Evolutionary conservation across 2,329 filamentous ascomycete genomes (phyloP), one percentile per base, ranked within the genome.

Genomic region (Calcarisporium arbuscula): DNA sequence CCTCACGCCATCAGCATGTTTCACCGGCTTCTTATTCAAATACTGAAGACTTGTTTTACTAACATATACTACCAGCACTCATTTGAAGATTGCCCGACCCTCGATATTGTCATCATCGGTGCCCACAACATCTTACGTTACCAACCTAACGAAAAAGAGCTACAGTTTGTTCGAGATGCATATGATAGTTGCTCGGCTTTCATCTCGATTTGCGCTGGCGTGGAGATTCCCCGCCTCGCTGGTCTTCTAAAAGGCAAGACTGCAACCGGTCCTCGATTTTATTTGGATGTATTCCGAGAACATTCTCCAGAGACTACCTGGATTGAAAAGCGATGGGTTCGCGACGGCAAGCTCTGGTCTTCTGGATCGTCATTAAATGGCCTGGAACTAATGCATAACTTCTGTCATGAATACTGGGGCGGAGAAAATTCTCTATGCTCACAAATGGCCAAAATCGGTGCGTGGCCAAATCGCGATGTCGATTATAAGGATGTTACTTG

Each of bases 41-140:
- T 4, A 15, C 25, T 12, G 9, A 6, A 22, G 14, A 16, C 9
- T 10, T 15, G 5, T 12, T 15, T n/a, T n/a, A n/a, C 7, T 5
- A 8, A 21, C 7, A 8, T 12, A 6, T n/a, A 12, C 16, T 12
- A 2, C 11, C 16, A 65, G 61, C 51, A 66, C 40, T 56, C 57
- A 0, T 66, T 64, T 19, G 52, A 52, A 4, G 52, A 51, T 2
- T 65, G 61, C 28, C 62, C 62, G 0, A 42, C 51, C 1, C 50
- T 67, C 6, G 64, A 67, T 38, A 56, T 66, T 31, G 55, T 58
- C 14, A 50, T 67, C 28, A 58, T 65, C 35, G 62, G 64, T 1
- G 63, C 64, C 6, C 46, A 55, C 21, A 23, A 48, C 10, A 5
- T 40, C 2, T n/a, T n/a, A n/a, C n/a, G n/a, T n/a, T 58, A 65